Evolutionary conservation across 73 alveolate species (phyloP), one percentile per base, ranked within the genome.

Genomic region (Breviolum minutum): DNA sequence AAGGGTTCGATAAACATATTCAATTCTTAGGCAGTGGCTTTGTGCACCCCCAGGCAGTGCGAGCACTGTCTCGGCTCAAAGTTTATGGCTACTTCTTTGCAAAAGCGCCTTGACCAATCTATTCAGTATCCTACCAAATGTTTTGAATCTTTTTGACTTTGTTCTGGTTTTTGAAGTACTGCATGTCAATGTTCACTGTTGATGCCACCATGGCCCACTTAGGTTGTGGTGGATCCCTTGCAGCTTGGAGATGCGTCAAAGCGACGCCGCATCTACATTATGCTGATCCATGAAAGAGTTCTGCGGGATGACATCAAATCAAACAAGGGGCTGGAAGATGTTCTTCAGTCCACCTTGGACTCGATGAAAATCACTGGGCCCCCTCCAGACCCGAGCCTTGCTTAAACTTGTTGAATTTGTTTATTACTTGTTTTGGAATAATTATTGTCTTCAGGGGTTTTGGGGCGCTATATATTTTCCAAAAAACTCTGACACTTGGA

Each of bases 141-240:
- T 79, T 79, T 79, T n/a, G 64, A 11, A n/a, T 77, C 13, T 32
- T 32, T 40, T 0, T 40, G 5, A 40, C 54, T 2, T 40, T 40
- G 54, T 40, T 40, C 54, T 3, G 54, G 54, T 1, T 1, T 22
- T 68, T 68, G 24, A 14, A 14, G 1, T 68, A 2, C 4, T 68
- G 77, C 2, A 68, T 40, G 54, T 68, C 77, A 14, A 68, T 14
- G 3, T 14, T 17, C 6, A 68, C 6, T 68, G 17, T 68, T 14
- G 77, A 22, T 14, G 77, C 77, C 17, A 68, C 2, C 24, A 22
- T 68, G 1, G n/a, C 77, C 77, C 77, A 17, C 77, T 68, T 68
- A 81, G 90, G 71, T 81, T 12, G 70, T 81, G 16, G 48, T 81
- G 54, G 90, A 81, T 29, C 90, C 90, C 14, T 13, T 81, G 30